Conservation (phyloP, 192 early-diverging fungal species). For the Linnemannia schmuckeri region DNA sequence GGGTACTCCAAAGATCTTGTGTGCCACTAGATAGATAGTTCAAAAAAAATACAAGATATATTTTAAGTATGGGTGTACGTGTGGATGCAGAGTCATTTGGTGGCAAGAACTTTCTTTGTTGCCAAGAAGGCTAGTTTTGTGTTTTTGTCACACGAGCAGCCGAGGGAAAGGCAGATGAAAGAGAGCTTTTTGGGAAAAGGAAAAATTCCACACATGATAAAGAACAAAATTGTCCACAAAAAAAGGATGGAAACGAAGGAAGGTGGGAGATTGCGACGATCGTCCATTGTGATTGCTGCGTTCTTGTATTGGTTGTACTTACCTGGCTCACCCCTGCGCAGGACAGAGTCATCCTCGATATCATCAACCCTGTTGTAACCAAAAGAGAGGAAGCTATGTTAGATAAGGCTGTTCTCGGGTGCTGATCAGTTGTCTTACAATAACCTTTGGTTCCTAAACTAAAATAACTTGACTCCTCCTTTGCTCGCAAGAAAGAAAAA, state of each 20-base stretch:
- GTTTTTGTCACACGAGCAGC: not conserved
- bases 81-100: not conserved
- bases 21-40: conserved; percentile 73
- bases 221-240: not conserved
- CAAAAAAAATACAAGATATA: not conserved
- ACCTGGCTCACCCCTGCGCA: conserved; percentile 88
- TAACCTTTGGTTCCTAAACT: not conserved
- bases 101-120: not conserved
- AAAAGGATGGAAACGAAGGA: not conserved
- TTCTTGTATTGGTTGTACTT: conserved; percentile 27
- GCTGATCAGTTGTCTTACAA: not conserved
- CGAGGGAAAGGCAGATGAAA: not conserved
- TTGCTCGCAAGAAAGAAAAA: not conserved
- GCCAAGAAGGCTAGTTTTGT: not conserved
- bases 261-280: not conserved
- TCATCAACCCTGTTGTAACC: conserved; percentile 84
- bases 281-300: not conserved
- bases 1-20: conserved; percentile 95
- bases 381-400: not conserved
- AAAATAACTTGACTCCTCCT: not conserved
- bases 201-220: not conserved
- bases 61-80: not conserved
- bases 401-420: not conserved
- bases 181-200: not conserved
- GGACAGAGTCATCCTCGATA: conserved; percentile 92